Percentiles rank a stretch among this genome's conserved stretches.
phyloP scores from a whole-genome alignment of 192 early-diverging fungal genomes.

The Coemansia asiatica region DNA sequence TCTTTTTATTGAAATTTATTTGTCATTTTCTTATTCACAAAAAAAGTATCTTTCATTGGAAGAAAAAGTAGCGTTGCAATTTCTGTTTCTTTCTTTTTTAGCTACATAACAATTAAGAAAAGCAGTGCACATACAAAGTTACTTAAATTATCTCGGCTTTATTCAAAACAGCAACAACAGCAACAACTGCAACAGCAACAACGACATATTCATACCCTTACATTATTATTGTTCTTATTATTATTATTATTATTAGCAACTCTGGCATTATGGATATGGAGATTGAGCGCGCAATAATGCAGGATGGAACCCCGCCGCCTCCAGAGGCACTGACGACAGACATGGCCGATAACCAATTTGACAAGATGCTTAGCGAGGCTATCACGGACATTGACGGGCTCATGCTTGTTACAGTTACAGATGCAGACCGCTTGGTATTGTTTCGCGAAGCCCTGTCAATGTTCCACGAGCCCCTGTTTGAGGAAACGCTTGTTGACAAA shows the following conservation, averaged over 20 bases:
- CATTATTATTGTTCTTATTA: too few species aligned
- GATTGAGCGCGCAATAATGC: constrained; percentile 1
- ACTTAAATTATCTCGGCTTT: too few species aligned
- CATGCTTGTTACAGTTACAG: constrained; percentile 48
- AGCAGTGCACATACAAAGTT: too few species aligned
- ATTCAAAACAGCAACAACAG: too few species aligned
- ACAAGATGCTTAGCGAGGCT: constrained; percentile 43
- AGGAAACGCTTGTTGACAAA: constrained; percentile 47
- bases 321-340: not conserved
- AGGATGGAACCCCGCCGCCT: not conserved
- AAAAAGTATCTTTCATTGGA: too few species aligned
- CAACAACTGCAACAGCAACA: too few species aligned
- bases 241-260: not conserved
- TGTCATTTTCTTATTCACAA: too few species aligned
- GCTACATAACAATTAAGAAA: too few species aligned
- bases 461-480: constrained; percentile 52
- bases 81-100: too few species aligned
- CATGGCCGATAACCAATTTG: constrained; percentile 32
- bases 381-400: constrained; percentile 42
- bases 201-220: not conserved
- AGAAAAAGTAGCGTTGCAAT: too few species aligned
- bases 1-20: too few species aligned
- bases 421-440: constrained; percentile 30
- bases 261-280: not conserved
- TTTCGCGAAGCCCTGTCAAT: constrained; percentile 43